Evolutionary conservation across 2,329 filamentous ascomycete species (phyloP).

Genomic region (Colletotrichum destructivum): DNA sequence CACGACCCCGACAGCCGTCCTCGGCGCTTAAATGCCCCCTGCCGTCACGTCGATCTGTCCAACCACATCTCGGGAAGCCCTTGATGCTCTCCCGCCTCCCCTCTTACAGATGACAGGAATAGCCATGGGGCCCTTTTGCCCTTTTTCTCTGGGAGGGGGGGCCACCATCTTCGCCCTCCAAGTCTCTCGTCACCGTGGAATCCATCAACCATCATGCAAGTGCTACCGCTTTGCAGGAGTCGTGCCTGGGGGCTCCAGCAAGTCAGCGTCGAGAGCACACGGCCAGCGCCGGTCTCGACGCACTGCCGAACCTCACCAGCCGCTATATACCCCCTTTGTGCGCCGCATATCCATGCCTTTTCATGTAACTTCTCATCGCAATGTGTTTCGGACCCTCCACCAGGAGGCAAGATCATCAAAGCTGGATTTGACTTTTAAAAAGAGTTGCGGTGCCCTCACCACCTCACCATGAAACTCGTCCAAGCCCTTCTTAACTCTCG

Average conservation of each 20-base stretch:
- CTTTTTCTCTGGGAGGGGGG: too few species aligned
- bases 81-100: constrained; percentile 46
- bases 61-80: constrained; percentile 55
- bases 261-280: constrained; percentile 60
- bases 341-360: constrained; percentile 58
- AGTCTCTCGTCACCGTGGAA: constrained; percentile 43
- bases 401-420: constrained; percentile 60
- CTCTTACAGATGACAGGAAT: constrained; percentile 46
- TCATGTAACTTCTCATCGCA: constrained; percentile 63
- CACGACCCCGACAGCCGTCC: constrained; percentile 40
- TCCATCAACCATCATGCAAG: constrained; percentile 57
- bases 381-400: constrained; percentile 66
- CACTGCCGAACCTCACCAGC: constrained; percentile 65
- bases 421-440: constrained; percentile 47
- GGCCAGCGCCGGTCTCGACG: constrained; percentile 59
- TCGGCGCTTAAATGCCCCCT: constrained; percentile 58
- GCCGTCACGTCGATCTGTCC: constrained; percentile 53
- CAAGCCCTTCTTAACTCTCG: constrained; percentile 49
- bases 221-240: constrained; percentile 49
- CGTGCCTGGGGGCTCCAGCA: constrained; percentile 53
- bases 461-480: constrained; percentile 61
- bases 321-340: constrained; percentile 71
- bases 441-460: constrained; percentile 50
- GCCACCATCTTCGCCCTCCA: constrained; percentile 51
- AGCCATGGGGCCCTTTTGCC: constrained; percentile 44